phyloP scores from a whole-genome alignment of 257 asterid genomes.

The Buddleja alternifolia region DNA sequence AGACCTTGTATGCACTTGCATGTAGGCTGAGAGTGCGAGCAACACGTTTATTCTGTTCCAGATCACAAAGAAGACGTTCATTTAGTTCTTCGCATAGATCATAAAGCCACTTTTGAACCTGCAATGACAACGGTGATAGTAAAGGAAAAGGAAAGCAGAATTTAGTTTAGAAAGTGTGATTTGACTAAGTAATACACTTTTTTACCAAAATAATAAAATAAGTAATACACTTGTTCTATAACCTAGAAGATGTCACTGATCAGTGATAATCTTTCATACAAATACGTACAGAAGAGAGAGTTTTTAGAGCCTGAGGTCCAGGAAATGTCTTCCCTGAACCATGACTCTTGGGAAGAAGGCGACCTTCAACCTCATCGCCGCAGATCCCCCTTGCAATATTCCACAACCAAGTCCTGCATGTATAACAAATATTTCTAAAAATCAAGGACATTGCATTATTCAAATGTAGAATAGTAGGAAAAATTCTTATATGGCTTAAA shows the following conservation, averaged over 20 bases:
- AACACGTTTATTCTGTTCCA: conserved; percentile 90
- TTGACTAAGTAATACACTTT: neutral
- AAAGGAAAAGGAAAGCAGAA: conserved; percentile 21
- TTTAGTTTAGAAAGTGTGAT: neutral
- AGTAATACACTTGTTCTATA: no score
- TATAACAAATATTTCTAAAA: conserved; percentile 22
- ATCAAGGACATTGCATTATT: conserved; percentile 13
- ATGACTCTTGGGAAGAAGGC: conserved; percentile 96
- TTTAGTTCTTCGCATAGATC: conserved; percentile 85
- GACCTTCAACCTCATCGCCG: conserved; percentile 92
- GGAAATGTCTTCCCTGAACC: conserved; percentile 98
- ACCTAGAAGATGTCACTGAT: neutral
- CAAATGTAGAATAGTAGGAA: conserved; percentile 4
- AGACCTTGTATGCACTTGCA: conserved; percentile 90
- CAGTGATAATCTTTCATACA: conserved; percentile 19
- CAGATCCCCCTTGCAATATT: conserved; percentile 84
- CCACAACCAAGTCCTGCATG: conserved; percentile 90
- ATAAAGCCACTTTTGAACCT: conserved; percentile 90
- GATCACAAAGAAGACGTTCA: conserved; percentile 86
- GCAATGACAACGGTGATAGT: conserved; percentile 29
- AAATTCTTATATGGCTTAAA: conserved; percentile 6
- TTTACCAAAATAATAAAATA: conserved; percentile 11
- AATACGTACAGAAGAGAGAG: conserved; percentile 56
- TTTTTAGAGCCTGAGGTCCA: conserved; percentile 83
- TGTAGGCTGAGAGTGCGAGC: conserved; percentile 85